A percentile compares a stretch with the other conserved stretches of the same genome.
Conservation (phyloP, 2,329 filamentous ascomycete genomes). For the Rutstroemia sp. region DNA sequence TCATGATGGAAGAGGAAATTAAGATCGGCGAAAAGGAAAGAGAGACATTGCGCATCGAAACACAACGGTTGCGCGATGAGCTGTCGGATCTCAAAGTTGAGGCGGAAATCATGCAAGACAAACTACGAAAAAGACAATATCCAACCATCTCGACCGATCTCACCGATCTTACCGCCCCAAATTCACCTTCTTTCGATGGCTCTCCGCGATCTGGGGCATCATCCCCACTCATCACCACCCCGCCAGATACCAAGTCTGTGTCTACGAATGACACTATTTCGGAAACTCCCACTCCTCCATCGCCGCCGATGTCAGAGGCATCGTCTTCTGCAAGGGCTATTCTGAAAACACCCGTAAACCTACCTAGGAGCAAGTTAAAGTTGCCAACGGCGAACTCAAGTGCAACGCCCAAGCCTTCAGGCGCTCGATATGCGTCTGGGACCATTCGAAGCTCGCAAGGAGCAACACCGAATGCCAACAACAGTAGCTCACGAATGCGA, state of each 20-base stretch:
- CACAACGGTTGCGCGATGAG: constrained; percentile 84
- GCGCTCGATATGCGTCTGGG: constrained; percentile 17
- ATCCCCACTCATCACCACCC: constrained; percentile 83
- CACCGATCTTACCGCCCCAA: constrained; percentile 54
- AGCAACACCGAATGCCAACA: constrained; percentile 13
- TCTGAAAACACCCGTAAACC: constrained; percentile 26
- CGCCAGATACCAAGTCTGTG: constrained; percentile 63
- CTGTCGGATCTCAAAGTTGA: constrained; percentile 91
- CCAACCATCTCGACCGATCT: constrained; percentile 54
- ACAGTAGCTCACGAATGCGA: constrained; percentile 15
- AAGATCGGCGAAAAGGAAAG: constrained; percentile 86
- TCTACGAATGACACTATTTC: constrained; percentile 51
- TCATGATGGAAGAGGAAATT: constrained; percentile 94
- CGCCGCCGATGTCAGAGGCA: constrained; percentile 85
- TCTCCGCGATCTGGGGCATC: constrained; percentile 84
- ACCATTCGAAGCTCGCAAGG: constrained; percentile 22
- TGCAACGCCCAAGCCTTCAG: constrained; percentile 44
- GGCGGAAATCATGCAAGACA: constrained; percentile 88
- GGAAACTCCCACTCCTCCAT: constrained; percentile 75
- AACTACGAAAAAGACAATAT: constrained; percentile 69
- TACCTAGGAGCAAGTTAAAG: constrained; percentile 39
- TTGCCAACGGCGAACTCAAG: constrained; percentile 48
- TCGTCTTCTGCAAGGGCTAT: constrained; percentile 37
- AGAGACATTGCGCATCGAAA: constrained; percentile 80
- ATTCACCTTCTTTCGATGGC: constrained; percentile 65